Evolutionary conservation across 2,329 filamentous ascomycete species (phyloP), one percentile per base, ranked within the genome.

Genomic region (Colletotrichum camelliae): DNA sequence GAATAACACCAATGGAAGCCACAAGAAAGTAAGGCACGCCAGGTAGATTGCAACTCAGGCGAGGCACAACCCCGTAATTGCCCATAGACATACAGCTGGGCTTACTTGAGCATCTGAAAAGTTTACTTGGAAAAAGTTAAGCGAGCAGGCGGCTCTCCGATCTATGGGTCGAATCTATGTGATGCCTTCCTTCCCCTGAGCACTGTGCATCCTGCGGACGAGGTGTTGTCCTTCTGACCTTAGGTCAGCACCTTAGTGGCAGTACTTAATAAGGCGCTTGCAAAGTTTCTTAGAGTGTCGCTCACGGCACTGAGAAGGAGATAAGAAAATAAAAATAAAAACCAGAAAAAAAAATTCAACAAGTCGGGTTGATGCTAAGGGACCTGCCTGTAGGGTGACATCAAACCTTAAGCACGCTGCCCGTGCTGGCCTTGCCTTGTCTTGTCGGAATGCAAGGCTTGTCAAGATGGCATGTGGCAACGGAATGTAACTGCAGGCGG

Each of bases 391-490:
- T 65, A 52, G 68, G 68, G 68, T 75, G 68, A 35, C 61, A 72
- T 72, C 27, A 67, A 75, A 72, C 72, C 68, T 75, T 67, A 75
- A 75, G 72, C 72, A 74, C 57, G 43, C 21, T 43, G 48, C 61
- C 69, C 48, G 24, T 62, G 68, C 68, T 64, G 61, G 57, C 57
- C 65, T 35, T 67, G 68, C n/a, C 57, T 62, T 70, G 58, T 33
- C 21, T 70, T 31, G 39, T 39, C 31, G 70, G 35, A 24, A 72
- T 68, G 52, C 70, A 33, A 60, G 24, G 33, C 67, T 43, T 67
- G 52, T 43, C 33, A 43, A 48, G 16, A n/a, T 33, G 52, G 66
- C 66, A 68, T 68, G 52, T 68, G 66, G 52, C 31, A 60, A 48
- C 35, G 66, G 66, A 60, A 68, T 68, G 33, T 35, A 60, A 68